These are phyloP conservation scores for Madurella mycetomatis DNA, from an alignment of 2,329 filamentous ascomycete species.

Conservation along the genomic window DNA sequence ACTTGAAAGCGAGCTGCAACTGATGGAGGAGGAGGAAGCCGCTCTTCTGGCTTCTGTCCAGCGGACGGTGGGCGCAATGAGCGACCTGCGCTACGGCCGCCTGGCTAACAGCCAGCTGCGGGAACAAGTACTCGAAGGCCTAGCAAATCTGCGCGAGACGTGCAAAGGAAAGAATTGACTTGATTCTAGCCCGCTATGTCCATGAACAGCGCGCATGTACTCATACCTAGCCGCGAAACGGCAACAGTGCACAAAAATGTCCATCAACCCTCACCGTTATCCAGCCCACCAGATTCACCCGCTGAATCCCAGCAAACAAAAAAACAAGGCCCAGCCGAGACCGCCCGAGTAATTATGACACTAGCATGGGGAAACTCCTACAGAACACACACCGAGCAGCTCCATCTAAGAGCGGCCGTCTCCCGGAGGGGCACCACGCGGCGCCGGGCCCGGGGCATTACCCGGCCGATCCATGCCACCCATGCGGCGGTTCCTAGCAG, in stretches of 20 bases:
- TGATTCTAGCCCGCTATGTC: conserved; percentile 1
- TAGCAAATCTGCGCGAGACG: conserved; percentile 59
- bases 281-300: conserved; percentile 2
- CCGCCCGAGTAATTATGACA: conserved; percentile 12
- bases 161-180: conserved; percentile 43
- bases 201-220: not conserved
- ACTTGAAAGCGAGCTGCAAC: conserved; percentile 64
- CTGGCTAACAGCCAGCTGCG: conserved; percentile 61
- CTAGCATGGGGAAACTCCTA: conserved; percentile 4
- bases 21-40: conserved; percentile 61
- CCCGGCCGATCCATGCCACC: conserved; percentile 13
- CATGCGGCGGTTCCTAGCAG: conserved; percentile 35
- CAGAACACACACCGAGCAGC: not conserved
- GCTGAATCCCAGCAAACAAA: not conserved
- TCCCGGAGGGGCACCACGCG: conserved; percentile 26
- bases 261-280: not conserved
- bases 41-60: conserved; percentile 57
- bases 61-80: conserved; percentile 66
- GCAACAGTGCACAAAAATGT: not conserved
- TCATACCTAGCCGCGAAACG: not conserved
- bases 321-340: not conserved
- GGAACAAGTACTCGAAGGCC: conserved; percentile 63
- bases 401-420: conserved; percentile 25
- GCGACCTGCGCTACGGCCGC: conserved; percentile 77
- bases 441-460: conserved; percentile 19